Evolutionary conservation across 805 yeast genomes (phyloP), one percentile per base, ranked within the genome.

Genomic region (Candida fluviatilis): DNA sequence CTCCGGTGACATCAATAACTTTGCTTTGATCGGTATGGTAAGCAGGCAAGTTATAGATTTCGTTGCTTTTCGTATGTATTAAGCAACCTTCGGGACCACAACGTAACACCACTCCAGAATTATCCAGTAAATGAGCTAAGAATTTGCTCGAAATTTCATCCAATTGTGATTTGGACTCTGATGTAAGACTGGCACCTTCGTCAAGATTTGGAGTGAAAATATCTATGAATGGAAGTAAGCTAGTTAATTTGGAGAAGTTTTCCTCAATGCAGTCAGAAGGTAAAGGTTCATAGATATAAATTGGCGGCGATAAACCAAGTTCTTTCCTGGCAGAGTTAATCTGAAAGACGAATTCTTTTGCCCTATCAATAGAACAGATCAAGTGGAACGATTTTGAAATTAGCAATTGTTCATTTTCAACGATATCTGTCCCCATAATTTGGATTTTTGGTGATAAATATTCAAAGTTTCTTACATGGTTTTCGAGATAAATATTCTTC

Each of bases 151-250:
- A 78, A 2, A 80, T 47, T 4, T 42, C 43, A 3, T 19, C 73
- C 0, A 37, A 45, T 5, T 58, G 45, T 2, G 86, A 83, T 31
- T 63, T 68, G 15, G 66, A 64, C 14, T 61, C 42, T 1, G 76
- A 80, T 31, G 82, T 71, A 19, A 84, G 73, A 18, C 71, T 60
- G 1, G 90, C 84, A 0, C 88, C 90, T 58, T 90, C 97, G 30
- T 82, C 81, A 5, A 88, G 78, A 57, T 90, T 90, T 0, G 98
- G 98, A 1, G 95, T 76, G 21, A 90, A 66, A 0, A 86, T 69
- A 37, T 78, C 78, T 2, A 84, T 68, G 4, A 62, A 44, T 7
- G 60, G 52, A 13, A 83, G 54, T 5, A 74, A 62, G 2, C 52
- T 51, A 0, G 58, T 51, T 27, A 78, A 57, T 3, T 23, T 33